Conservation (phyloP, 495 filamentous ascomycete species). For the Aspergillus conjunctus region DNA sequence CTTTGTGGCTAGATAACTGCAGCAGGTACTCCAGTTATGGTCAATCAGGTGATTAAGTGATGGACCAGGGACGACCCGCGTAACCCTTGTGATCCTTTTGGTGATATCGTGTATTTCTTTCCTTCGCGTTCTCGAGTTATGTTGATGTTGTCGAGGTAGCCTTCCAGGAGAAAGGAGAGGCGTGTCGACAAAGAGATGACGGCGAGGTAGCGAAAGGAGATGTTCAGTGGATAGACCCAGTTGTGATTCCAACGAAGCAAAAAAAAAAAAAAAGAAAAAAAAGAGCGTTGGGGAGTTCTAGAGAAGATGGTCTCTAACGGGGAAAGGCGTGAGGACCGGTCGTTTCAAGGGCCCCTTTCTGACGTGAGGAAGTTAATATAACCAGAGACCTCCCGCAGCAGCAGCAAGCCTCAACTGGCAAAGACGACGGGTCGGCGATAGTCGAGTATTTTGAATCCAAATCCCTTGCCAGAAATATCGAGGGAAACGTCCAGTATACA, state of each 20-base stretch:
- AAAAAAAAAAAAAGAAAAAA: slow-evolving; percentile 8
- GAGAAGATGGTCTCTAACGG: slow-evolving; percentile 22
- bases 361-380: slow-evolving; percentile 23
- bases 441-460: neutral
- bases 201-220: slow-evolving; percentile 10
- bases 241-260: slow-evolving; percentile 12
- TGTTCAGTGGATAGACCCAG: slow-evolving; percentile 8
- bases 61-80: slow-evolving; percentile 51
- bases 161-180: neutral
- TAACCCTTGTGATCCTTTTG: slow-evolving; percentile 40
- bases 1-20: slow-evolving; percentile 19
- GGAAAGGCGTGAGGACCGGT: slow-evolving; percentile 23
- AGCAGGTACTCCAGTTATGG: slow-evolving; percentile 28
- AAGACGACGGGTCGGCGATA: neutral
- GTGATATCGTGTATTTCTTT: neutral
- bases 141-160: neutral
- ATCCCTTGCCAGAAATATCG: neutral
- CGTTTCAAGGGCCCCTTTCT: slow-evolving; percentile 30
- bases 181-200: neutral
- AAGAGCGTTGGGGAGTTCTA: slow-evolving; percentile 15
- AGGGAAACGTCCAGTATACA: neutral
- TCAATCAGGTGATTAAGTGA: slow-evolving; percentile 28
- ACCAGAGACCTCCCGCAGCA: slow-evolving; percentile 9
- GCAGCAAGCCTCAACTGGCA: slow-evolving; percentile 2
- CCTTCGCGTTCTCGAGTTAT: neutral